Evolutionary conservation across 2,329 filamentous ascomycete genomes (phyloP).

Genomic region (Fusarium papillatum): DNA sequence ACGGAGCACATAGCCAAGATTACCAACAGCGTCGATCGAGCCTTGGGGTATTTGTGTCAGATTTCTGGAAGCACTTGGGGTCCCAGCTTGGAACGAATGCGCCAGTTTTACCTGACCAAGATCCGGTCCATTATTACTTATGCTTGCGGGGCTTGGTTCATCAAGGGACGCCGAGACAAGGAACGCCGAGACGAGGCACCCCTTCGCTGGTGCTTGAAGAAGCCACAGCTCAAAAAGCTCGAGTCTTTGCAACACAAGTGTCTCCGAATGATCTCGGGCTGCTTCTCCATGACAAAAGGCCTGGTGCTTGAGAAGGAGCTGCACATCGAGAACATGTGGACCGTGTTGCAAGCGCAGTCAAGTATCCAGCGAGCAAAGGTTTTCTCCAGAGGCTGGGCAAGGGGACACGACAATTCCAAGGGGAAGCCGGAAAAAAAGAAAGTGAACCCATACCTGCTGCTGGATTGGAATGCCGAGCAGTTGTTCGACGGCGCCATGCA

Average conservation of each 20-base stretch:
- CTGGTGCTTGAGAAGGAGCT: slow-evolving; percentile 17
- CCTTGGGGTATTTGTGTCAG: slow-evolving; percentile 1
- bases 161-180: neutral
- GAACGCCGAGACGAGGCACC: neutral
- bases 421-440: neutral
- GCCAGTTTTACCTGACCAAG: slow-evolving; percentile 13
- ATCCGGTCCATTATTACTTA: slow-evolving; percentile 17
- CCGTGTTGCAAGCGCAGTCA: neutral
- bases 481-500: neutral
- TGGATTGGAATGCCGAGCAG: neutral
- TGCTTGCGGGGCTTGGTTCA: slow-evolving; percentile 26
- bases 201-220: neutral
- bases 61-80: slow-evolving; percentile 21
- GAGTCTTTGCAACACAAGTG: slow-evolving; percentile 4
- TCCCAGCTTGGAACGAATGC: neutral
- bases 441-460: neutral
- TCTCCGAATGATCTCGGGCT: slow-evolving; percentile 9
- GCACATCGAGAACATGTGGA: slow-evolving; percentile 12
- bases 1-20: slow-evolving; percentile 1
- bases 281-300: neutral
- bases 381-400: neutral
- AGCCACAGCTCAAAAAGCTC: neutral
- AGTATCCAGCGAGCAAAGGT: neutral
- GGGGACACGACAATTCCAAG: neutral
- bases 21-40: neutral